Evolutionary conservation across 2,329 filamentous ascomycete genomes (phyloP).

Genomic region (Diaporthe sp.): DNA sequence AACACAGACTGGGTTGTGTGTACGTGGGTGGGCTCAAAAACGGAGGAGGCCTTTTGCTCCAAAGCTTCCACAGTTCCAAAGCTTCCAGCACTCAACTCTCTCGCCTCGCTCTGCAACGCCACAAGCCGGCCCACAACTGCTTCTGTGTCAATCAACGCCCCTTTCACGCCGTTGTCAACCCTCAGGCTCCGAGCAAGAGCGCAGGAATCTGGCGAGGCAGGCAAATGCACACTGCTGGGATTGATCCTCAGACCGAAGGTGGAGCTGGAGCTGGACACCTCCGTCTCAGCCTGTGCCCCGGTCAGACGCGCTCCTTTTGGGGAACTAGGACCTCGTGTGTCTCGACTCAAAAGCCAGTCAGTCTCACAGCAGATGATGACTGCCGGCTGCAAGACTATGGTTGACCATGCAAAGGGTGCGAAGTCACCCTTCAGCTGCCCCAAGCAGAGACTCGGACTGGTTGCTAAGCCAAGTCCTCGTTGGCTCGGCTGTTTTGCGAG

Average conservation of each 20-base stretch:
- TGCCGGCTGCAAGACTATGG: constrained; percentile 11
- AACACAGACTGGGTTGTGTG: constrained; percentile 23
- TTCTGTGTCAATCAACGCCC: neutral
- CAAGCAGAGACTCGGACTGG: neutral
- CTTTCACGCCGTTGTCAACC: neutral
- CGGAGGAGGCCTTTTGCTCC: constrained; percentile 15
- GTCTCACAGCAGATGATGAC: constrained; percentile 16
- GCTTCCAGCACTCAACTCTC: neutral
- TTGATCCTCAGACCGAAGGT: constrained; percentile 6
- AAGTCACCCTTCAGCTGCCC: neutral
- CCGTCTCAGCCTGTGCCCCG: constrained; percentile 22
- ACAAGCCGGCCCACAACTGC: neutral
- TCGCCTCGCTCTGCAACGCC: neutral
- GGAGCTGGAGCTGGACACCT: constrained; percentile 8
- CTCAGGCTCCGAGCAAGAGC: neutral
- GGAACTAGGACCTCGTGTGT: constrained; percentile 4
- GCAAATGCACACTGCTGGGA: neutral
- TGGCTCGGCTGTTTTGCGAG: constrained; percentile 2
- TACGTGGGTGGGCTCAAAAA: constrained; percentile 3
- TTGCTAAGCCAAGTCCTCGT: neutral
- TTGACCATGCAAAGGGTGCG: neutral
- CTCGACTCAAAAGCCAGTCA: constrained; percentile 18
- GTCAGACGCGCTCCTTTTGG: constrained; percentile 2
- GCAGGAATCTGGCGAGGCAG: neutral
- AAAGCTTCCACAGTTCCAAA: constrained; percentile 1